These are phyloP conservation scores for Vanrija sp. DNA, from an alignment of 1,284 basidiomycete genomes.

Conservation along the genomic window DNA sequence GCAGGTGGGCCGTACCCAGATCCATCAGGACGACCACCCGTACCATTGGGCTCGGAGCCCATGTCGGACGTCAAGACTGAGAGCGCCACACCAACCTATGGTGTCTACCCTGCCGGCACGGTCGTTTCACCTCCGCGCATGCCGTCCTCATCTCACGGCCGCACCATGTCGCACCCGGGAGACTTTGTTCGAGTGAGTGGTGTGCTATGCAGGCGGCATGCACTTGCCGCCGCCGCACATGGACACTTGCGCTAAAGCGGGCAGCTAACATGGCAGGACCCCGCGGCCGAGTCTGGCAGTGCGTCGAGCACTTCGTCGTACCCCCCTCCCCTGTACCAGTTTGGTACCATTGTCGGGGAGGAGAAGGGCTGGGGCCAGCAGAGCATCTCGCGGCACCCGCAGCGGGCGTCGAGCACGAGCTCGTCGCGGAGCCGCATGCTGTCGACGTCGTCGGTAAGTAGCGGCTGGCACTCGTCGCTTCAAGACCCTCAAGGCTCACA, in stretches of 20 bases:
- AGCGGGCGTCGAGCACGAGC: slow-evolving; percentile 6
- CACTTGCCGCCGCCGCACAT: not conserved
- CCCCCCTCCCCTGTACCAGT: slow-evolving; percentile 22
- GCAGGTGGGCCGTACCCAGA: slow-evolving; percentile 4
- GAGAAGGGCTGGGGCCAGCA: slow-evolving; percentile 3
- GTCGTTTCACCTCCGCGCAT: slow-evolving; percentile 14
- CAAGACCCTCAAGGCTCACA: too few species aligned
- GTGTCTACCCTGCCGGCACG: slow-evolving; percentile 6
- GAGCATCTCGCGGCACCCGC: slow-evolving; percentile 9
- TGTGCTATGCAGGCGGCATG: not conserved
- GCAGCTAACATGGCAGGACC: slow-evolving; percentile 10
- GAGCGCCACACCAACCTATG: slow-evolving; percentile 1
- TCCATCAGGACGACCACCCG: slow-evolving; percentile 1
- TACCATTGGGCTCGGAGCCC: not conserved
- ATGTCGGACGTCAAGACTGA: slow-evolving; percentile 1
- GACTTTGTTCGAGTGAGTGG: slow-evolving; percentile 19
- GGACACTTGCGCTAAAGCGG: not conserved
- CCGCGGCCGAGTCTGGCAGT: slow-evolving; percentile 8
- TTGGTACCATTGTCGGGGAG: slow-evolving; percentile 6
- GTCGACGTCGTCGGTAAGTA: slow-evolving; percentile 33
- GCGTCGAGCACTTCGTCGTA: slow-evolving; percentile 15
- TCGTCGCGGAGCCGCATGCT: slow-evolving; percentile 28
- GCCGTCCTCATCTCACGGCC: slow-evolving; percentile 11
- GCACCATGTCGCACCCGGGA: slow-evolving; percentile 20
- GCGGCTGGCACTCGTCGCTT: not conserved